Evolutionary conservation across 139 green algal genomes (phyloP), one percentile per base, ranked within the genome.

Genomic region (Chlamydomonas sphaeroides): DNA sequence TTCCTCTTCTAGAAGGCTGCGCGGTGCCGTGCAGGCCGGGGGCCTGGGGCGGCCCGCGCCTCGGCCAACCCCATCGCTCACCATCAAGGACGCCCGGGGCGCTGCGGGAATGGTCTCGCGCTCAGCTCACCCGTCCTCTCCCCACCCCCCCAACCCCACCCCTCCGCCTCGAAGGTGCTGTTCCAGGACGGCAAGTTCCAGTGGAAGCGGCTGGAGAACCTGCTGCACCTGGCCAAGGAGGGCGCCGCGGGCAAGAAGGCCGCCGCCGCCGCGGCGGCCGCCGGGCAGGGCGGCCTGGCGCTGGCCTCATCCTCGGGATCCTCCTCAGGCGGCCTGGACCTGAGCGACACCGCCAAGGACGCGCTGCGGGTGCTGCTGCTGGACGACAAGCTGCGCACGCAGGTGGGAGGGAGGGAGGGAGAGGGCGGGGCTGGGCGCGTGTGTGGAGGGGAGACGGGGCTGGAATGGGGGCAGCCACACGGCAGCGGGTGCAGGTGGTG

Each of bases 171-270:
- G n/a, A n/a, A 98, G 89, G 93, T 98, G 71, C 89, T 98, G 39
- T 97, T 97, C 86, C 88, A 93, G 85, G 91, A 94, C 74, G 94
- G 93, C 49, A 94, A 94, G 86, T 98, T 99, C 87, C 95, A 98
- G 85, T 99, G 97, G 97, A 90, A 94, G 82, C 91, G 97, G 36
- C 91, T 99, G 65, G 92, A 98, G 83, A 99, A 99, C 91, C 90
- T 99, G 59, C 92, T 99, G 39, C 69, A 73, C 45, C 92, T 99
- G 32, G 96, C 96, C 23, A 86, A 86, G 57, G 92, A 98, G 68
- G 92, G 92, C 38, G 89, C 94, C 45, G 89, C 84, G 33, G 80
- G 71, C 41, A n/a, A 49, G 33, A 67, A 51, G 53, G 67, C 80
- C 85, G 65, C 48, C 62, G 72, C 63, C 36, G 39, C 20, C n/a